Evolutionary conservation across 2,329 filamentous ascomycete genomes (phyloP).

Genomic region (Lachnellula cervina): DNA sequence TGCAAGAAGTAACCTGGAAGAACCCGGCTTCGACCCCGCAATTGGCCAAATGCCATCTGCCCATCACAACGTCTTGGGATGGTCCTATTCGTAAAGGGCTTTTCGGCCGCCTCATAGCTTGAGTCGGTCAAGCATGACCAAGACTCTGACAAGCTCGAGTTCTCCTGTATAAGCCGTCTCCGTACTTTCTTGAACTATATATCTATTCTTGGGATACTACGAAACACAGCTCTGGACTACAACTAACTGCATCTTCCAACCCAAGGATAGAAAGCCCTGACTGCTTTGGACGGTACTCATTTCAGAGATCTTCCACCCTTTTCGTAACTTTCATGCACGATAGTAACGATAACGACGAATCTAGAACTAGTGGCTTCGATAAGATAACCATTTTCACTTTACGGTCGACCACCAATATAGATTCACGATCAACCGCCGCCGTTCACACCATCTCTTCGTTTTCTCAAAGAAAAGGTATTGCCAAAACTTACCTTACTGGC

Average conservation of each 20-base stretch:
- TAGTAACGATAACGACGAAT: conserved; percentile 20
- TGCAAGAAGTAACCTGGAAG: conserved; percentile 12
- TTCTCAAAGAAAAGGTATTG: conserved; percentile 2
- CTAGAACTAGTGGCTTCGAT: conserved; percentile 21
- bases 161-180: neutral
- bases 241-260: neutral
- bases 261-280: neutral
- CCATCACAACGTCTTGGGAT: conserved; percentile 10
- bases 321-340: conserved; percentile 17
- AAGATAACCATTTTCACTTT: conserved; percentile 19
- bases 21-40: conserved; percentile 5
- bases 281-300: conserved; percentile 1
- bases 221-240: neutral
- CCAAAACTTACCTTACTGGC: conserved; percentile 16
- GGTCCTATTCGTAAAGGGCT: conserved; percentile 10
- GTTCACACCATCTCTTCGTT: conserved; percentile 7
- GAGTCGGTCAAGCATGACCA: neutral
- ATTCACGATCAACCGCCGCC: conserved; percentile 22
- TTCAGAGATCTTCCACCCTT: neutral
- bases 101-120: neutral
- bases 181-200: neutral
- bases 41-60: conserved; percentile 8
- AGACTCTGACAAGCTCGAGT: neutral
- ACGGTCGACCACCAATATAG: conserved; percentile 24
- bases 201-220: neutral